Conservation (phyloP, 768 basidiomycete species). For the Saitozyma podzolica region DNA sequence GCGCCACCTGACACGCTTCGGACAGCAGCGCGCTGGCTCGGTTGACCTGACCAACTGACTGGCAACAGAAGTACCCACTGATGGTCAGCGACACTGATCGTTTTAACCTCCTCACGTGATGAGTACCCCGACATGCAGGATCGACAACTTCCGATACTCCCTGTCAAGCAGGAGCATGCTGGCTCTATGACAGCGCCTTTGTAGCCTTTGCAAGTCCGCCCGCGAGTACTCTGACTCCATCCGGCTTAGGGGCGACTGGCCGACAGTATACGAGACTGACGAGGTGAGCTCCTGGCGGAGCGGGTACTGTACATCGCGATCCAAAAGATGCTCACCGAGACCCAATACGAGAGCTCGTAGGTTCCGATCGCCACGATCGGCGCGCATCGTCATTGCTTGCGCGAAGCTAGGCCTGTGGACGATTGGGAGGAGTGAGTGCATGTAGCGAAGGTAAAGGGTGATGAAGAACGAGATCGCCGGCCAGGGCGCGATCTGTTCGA, state of each 20-base stretch:
- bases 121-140: slow-evolving; percentile 19
- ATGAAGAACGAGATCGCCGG: slow-evolving; percentile 25
- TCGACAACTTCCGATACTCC: slow-evolving; percentile 12
- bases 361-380: slow-evolving; percentile 24
- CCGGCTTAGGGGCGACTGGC: slow-evolving; percentile 19
- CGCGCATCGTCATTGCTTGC: slow-evolving; percentile 19
- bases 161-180: slow-evolving; percentile 14
- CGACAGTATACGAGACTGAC: slow-evolving; percentile 21
- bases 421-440: slow-evolving; percentile 29
- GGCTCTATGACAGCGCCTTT: slow-evolving; percentile 18
- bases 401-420: slow-evolving; percentile 38
- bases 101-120: slow-evolving; percentile 11
- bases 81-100: not conserved
- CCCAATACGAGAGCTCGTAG: slow-evolving; percentile 19
- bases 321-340: slow-evolving; percentile 7
- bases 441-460: slow-evolving; percentile 24
- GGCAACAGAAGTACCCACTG: slow-evolving; percentile 23
- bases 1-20: slow-evolving; percentile 22
- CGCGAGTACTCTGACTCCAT: slow-evolving; percentile 11
- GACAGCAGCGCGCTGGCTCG: slow-evolving; percentile 14
- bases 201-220: slow-evolving; percentile 15
- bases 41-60: slow-evolving; percentile 18
- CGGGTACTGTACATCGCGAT: not conserved
- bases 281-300: not conserved
- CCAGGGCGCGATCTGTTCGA: slow-evolving; percentile 21